Evolutionary conservation across 371 early-diverging fungal genomes (phyloP).

Genomic region (Syncephalis fuscata): DNA sequence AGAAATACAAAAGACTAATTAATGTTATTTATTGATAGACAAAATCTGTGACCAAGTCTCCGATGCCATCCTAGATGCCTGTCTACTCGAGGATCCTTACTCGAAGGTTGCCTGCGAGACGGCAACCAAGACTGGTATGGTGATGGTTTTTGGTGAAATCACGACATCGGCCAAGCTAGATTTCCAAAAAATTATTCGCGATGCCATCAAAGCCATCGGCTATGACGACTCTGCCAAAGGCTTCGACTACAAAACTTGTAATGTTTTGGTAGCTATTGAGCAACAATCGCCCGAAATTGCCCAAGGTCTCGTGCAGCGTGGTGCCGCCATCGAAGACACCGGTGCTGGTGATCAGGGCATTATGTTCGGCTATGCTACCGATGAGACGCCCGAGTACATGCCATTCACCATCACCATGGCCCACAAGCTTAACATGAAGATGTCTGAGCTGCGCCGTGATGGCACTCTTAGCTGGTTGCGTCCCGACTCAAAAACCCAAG

Average conservation of each 20-base stretch:
- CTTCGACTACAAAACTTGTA: slow-evolving; percentile 99
- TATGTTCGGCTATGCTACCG: slow-evolving; percentile 96
- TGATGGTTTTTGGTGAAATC: slow-evolving; percentile 99
- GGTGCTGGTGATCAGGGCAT: slow-evolving; percentile 99
- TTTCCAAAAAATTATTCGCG: slow-evolving; percentile 96
- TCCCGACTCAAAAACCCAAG: slow-evolving; percentile 99
- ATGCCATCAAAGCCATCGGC: slow-evolving; percentile 95
- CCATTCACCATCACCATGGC: slow-evolving; percentile 91
- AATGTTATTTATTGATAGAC: slow-evolving; percentile 35
- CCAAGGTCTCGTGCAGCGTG: slow-evolving; percentile 85
- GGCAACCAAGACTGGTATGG: slow-evolving; percentile 98
- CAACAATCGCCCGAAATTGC: slow-evolving; percentile 98
- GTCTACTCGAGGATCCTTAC: slow-evolving; percentile 86
- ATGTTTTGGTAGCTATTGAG: slow-evolving; percentile 96
- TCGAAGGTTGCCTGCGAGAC: slow-evolving; percentile 99
- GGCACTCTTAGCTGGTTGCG: slow-evolving; percentile 86
- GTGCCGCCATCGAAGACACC: slow-evolving; percentile 84
- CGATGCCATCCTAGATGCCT: slow-evolving; percentile 98
- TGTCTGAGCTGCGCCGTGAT: slow-evolving; percentile 89
- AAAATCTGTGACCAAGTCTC: slow-evolving; percentile 99
- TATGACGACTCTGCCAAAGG: slow-evolving; percentile 96
- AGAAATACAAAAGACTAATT: too few relatives aligned
- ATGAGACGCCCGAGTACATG: slow-evolving; percentile 99
- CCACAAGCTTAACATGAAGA: slow-evolving; percentile 93
- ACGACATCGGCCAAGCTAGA: slow-evolving; percentile 93